These are phyloP conservation scores for Ceratobasidium sp. DNA, from an alignment of 1,284 basidiomycete species.

Conservation along the genomic window DNA sequence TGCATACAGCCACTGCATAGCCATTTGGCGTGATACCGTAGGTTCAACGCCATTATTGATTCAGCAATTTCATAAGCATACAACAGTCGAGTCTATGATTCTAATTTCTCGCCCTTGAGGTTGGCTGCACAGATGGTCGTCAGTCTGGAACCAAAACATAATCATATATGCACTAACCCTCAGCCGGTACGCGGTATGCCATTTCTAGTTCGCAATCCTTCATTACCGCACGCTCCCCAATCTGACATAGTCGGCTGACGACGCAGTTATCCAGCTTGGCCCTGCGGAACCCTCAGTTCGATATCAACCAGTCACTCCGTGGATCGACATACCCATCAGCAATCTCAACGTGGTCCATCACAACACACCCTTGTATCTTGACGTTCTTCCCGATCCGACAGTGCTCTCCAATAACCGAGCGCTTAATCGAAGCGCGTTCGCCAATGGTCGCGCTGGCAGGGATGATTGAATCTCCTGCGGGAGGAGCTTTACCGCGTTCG, in stretches of 20 bases:
- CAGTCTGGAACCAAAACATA: conserved; percentile 4
- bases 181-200: conserved; percentile 83
- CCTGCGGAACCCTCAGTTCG: conserved; percentile 60
- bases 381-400: conserved; percentile 90
- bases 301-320: conserved; percentile 28
- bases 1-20: too few relatives aligned
- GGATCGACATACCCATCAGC: conserved; percentile 72
- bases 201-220: conserved; percentile 89
- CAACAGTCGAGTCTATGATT: conserved; percentile 51
- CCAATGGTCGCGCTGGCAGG: conserved; percentile 85
- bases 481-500: conserved; percentile 16
- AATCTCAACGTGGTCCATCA: conserved; percentile 91
- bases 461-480: conserved; percentile 77
- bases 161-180: conserved; percentile 65
- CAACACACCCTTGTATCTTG: conserved; percentile 86
- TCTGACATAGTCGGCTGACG: conserved; percentile 82
- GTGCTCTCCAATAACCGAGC: conserved; percentile 88
- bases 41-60: too few relatives aligned
- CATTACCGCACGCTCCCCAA: conserved; percentile 85
- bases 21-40: too few relatives aligned
- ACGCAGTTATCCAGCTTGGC: conserved; percentile 93
- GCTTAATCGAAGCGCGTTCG: conserved; percentile 89
- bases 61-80: too few relatives aligned
- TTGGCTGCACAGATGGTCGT: conserved; percentile 58
- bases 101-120: conserved; percentile 75